Evolutionary conservation across 2,329 filamentous ascomycete genomes (phyloP).

Genomic region (Trichoderma cornu-damae): DNA sequence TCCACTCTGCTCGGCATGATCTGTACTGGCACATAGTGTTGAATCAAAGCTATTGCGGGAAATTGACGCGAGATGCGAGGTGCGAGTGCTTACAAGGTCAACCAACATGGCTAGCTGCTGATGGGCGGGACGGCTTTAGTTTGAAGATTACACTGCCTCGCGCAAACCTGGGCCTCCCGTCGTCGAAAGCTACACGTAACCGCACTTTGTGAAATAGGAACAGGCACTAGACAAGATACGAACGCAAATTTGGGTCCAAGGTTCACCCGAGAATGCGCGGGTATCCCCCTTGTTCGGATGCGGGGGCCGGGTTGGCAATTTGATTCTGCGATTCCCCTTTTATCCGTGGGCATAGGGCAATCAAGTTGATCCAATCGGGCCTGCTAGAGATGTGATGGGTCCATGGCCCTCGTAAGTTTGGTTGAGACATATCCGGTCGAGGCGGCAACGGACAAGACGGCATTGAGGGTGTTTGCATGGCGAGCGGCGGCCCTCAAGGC

Average conservation of each 20-base stretch:
- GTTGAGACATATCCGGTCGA: constrained; percentile 10
- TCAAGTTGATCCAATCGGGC: not conserved
- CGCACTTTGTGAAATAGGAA: not conserved
- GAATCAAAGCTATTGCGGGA: not conserved
- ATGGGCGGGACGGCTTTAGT: not conserved
- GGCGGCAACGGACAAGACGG: constrained; percentile 16
- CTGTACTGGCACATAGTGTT: not conserved
- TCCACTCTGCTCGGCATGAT: not conserved
- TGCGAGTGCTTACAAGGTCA: not conserved
- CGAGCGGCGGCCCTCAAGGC: constrained; percentile 3
- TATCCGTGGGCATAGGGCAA: not conserved
- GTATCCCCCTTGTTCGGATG: not conserved
- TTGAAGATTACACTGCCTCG: constrained; percentile 2
- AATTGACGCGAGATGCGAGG: constrained; percentile 6
- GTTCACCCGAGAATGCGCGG: not conserved
- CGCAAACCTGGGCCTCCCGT: not conserved
- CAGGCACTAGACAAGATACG: not conserved
- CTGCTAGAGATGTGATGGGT: not conserved
- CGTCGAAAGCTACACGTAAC: not conserved
- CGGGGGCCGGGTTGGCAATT: not conserved
- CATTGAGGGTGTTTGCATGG: constrained; percentile 20
- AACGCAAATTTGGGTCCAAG: not conserved
- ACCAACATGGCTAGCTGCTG: not conserved
- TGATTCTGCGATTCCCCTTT: not conserved
- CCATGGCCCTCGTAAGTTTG: not conserved